These are phyloP conservation scores for Tricholoma furcatifolium DNA, from an alignment of 768 basidiomycete species.

Conservation along the genomic window DNA sequence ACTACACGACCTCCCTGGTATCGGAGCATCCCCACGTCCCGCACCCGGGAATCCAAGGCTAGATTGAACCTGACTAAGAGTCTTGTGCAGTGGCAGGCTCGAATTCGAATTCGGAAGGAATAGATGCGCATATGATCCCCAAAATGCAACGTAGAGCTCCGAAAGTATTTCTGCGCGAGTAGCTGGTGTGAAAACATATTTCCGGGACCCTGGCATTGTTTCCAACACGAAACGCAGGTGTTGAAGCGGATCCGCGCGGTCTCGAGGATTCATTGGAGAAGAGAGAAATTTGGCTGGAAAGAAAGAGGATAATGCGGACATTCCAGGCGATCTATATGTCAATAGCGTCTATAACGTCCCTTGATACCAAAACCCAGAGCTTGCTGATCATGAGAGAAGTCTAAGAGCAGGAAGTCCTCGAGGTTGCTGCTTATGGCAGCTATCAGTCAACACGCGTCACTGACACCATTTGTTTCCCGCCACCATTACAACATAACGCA, in stretches of 20 bases:
- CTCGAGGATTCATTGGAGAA: slow-evolving; percentile 52
- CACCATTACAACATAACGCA: neutral
- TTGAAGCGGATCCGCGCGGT: slow-evolving; percentile 62
- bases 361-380: slow-evolving; percentile 2
- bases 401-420: neutral
- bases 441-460: too few relatives aligned
- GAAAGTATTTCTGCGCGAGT: slow-evolving; percentile 80
- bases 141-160: slow-evolving; percentile 80
- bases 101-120: slow-evolving; percentile 69
- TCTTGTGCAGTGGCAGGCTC: slow-evolving; percentile 59
- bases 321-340: slow-evolving; percentile 7
- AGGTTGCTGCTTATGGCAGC: slow-evolving; percentile 11
- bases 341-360: slow-evolving; percentile 2
- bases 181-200: slow-evolving; percentile 72
- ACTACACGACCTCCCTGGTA: slow-evolving; percentile 77
- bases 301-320: slow-evolving; percentile 30
- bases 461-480: slow-evolving; percentile 1
- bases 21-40: slow-evolving; percentile 55
- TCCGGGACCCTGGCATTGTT: slow-evolving; percentile 77
- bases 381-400: slow-evolving; percentile 13
- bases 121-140: slow-evolving; percentile 70
- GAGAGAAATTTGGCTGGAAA: slow-evolving; percentile 51
- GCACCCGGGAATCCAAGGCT: slow-evolving; percentile 55
- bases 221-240: slow-evolving; percentile 77
- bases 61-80: slow-evolving; percentile 71